Conservation (phyloP, 2,329 filamentous ascomycete species). For the Trichoderma afroharzianum region DNA sequence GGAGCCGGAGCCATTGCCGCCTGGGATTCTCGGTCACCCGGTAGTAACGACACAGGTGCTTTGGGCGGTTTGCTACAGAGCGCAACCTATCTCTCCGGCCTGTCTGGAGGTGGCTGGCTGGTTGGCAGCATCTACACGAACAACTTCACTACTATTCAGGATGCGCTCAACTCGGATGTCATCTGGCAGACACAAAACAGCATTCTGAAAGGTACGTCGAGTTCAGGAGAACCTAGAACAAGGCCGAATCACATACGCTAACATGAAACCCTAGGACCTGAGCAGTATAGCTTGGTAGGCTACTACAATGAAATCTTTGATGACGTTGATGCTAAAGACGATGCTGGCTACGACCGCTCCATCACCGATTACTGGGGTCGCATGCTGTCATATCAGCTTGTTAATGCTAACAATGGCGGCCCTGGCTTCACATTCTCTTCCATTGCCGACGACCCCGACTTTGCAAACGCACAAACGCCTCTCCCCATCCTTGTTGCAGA, state of each 20-base stretch:
- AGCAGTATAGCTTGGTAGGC: slow-evolving; percentile 35
- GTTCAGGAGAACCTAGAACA: neutral
- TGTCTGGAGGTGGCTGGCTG: slow-evolving; percentile 82
- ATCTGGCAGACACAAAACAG: slow-evolving; percentile 42
- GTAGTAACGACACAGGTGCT: slow-evolving; percentile 51
- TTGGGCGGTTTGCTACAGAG: slow-evolving; percentile 79
- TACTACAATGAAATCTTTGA: slow-evolving; percentile 39
- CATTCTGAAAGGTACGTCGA: slow-evolving; percentile 36
- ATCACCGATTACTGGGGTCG: slow-evolving; percentile 90
- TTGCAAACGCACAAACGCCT: slow-evolving; percentile 41
- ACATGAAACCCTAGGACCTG: slow-evolving; percentile 28
- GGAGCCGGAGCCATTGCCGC: slow-evolving; percentile 76
- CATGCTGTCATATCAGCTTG: slow-evolving; percentile 79
- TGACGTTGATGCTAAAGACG: slow-evolving; percentile 36
- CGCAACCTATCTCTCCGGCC: slow-evolving; percentile 73
- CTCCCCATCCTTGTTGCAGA: slow-evolving; percentile 50
- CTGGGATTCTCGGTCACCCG: slow-evolving; percentile 67
- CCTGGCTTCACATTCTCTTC: slow-evolving; percentile 79
- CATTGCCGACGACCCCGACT: slow-evolving; percentile 42
- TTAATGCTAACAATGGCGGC: slow-evolving; percentile 72
- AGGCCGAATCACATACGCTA: neutral
- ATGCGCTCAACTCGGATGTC: slow-evolving; percentile 32
- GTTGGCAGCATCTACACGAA: slow-evolving; percentile 79
- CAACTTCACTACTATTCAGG: slow-evolving; percentile 67
- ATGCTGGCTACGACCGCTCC: slow-evolving; percentile 51